Evolutionary conservation across 345 rosid species (phyloP).

Genomic region (Eucalyptus regnans): DNA sequence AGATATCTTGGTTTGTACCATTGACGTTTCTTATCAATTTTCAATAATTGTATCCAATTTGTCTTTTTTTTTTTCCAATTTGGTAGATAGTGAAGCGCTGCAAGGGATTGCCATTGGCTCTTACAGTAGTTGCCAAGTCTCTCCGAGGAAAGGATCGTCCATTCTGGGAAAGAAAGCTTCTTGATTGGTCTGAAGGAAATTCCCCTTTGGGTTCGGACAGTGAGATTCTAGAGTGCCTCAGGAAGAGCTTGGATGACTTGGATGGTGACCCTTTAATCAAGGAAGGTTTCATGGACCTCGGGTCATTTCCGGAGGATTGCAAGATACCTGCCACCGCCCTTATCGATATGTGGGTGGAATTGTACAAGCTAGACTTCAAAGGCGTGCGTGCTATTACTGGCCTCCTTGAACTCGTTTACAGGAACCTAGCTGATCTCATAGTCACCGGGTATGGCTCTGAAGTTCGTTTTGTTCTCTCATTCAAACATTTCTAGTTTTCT

Average conservation of each 20-base stretch:
- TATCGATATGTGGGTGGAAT: slow-evolving; percentile 44
- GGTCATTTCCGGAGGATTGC: slow-evolving; percentile 48
- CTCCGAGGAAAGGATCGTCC: neutral
- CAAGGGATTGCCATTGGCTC: neutral
- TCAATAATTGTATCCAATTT: neutral
- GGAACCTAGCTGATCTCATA: slow-evolving; percentile 11
- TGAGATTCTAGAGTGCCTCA: slow-evolving; percentile 23
- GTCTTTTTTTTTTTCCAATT: neutral
- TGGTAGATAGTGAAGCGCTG: neutral
- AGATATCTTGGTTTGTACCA: neutral
- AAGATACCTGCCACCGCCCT: slow-evolving; percentile 28
- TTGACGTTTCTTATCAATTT: neutral
- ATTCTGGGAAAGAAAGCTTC: neutral
- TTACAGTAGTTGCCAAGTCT: neutral
- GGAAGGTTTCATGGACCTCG: slow-evolving; percentile 47
- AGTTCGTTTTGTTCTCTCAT: neutral
- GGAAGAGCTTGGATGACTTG: slow-evolving; percentile 30
- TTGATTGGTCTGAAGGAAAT: slow-evolving; percentile 7
- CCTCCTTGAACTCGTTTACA: slow-evolving; percentile 24
- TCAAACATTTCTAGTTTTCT: no score
- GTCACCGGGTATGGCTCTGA: slow-evolving; percentile 20
- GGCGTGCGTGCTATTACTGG: slow-evolving; percentile 5
- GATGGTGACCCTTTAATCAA: neutral
- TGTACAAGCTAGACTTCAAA: slow-evolving; percentile 11
- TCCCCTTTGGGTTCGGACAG: slow-evolving; percentile 1